Base-by-base conservation (phyloP, 1,284 basidiomycete species). In the Leccinum pseudoinsigne region DNA sequence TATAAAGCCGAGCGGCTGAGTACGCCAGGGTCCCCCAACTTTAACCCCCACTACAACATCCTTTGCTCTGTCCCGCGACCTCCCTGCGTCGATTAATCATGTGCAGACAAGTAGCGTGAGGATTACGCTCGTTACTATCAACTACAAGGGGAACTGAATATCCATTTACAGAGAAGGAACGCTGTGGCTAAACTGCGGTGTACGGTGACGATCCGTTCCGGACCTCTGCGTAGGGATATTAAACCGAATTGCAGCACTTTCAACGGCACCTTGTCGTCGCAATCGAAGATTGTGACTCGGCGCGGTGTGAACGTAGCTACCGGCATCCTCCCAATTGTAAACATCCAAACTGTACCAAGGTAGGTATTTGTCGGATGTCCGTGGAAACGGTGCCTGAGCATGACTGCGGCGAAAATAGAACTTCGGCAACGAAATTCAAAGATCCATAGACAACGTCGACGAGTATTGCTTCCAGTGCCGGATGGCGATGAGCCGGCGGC, bases 251-350 rank as follows among this genome's bases (percentile, higher is more conserved):
- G 45, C 67, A 90, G 89, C 88, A 90, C 72, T 90, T 90, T 72
- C 88, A 90, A 75, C 82, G 88, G 61, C 87, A 89, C 68, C 73
- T 86, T 50, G 81, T 90, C 64, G 78, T 84, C 55, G 88, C 86
- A 58, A 87, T 90, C 74, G 78, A 86, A 74, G 88, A 90, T 71
- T 90, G 88, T 77, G 84, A 79, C 72, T 85, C 82, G 26, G 69
- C 70, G 38, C 81, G 77, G 51, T 91, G 89, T 76, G 84, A 87
- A 74, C 80, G 81, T 68, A 90, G 88, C 69, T 82, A 82, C 62
- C 78, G 78, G 67, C 89, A 91, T 71, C 80, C 83, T 11, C 82
- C 74, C 63, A 71, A 70, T 45, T 91, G 89, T 72, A 80, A 78
- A 61, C 78, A 81, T 18, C 76, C 74, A 3, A 74, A 69, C 9